A percentile compares a stretch with the other conserved stretches of the same genome.
These are phyloP conservation scores for Penicillium sp. DNA, from an alignment of 2,329 filamentous ascomycete species.

Conservation along the genomic window DNA sequence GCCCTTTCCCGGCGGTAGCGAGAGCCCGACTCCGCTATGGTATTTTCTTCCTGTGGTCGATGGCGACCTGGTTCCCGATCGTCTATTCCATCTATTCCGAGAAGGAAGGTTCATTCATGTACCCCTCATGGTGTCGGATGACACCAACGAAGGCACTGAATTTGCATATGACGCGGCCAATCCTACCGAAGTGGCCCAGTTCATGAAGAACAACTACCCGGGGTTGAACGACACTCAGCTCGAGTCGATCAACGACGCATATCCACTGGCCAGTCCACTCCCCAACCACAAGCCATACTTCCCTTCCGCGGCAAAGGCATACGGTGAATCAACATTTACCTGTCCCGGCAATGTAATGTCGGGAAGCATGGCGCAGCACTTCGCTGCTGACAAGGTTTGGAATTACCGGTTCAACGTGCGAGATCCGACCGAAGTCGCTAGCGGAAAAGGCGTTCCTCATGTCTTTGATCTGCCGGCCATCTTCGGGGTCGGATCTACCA, in stretches of 20 bases:
- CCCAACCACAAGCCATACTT: conserved; percentile 35
- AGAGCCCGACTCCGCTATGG: conserved; percentile 39
- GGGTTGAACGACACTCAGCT: conserved; percentile 48
- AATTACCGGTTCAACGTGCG: conserved; percentile 48
- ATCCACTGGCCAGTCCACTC: conserved; percentile 40
- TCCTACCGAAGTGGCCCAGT: conserved; percentile 45
- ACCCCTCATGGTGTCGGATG: conserved; percentile 48
- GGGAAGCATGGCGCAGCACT: conserved; percentile 20
- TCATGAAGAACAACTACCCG: conserved; percentile 54
- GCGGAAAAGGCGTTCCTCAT: conserved; percentile 37
- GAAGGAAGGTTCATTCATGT: conserved; percentile 50
- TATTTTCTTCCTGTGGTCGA: conserved; percentile 55
- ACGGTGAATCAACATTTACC: conserved; percentile 48
- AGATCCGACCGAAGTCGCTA: conserved; percentile 32
- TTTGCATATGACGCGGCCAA: conserved; percentile 47
- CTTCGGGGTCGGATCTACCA: conserved; percentile 20
- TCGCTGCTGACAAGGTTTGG: conserved; percentile 34
- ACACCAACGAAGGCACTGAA: conserved; percentile 41
- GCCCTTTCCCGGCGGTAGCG: conserved; percentile 39
- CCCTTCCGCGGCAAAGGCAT: conserved; percentile 33
- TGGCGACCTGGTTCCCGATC: conserved; percentile 47
- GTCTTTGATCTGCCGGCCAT: conserved; percentile 29
- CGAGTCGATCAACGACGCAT: conserved; percentile 46
- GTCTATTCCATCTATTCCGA: conserved; percentile 47
- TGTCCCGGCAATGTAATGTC: conserved; percentile 44